A percentile compares a stretch with the other conserved stretches of the same genome.
Evolutionary conservation across 768 basidiomycete species (phyloP).

Genomic region (Phlebiopsis gigantea): DNA sequence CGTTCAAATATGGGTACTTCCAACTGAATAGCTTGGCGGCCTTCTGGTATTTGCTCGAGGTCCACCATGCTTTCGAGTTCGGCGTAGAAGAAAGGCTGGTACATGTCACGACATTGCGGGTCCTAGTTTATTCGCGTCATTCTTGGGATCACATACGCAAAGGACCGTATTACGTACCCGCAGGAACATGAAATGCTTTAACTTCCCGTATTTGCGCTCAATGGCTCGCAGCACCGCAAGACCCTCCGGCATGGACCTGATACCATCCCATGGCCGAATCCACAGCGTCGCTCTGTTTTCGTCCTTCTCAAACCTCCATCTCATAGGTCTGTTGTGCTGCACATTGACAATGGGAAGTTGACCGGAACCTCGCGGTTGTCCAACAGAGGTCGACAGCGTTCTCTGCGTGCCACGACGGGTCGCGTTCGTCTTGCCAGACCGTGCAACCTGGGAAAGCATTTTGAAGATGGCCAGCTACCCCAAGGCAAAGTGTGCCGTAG

Average conservation of each 20-base stretch:
- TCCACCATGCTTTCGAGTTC: not conserved
- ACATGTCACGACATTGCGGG: conserved; percentile 1
- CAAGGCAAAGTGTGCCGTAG: not conserved
- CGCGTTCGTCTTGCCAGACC: not conserved
- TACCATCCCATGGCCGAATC: conserved; percentile 6
- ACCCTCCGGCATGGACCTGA: conserved; percentile 9
- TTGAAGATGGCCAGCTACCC: not conserved
- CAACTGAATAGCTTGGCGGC: not conserved
- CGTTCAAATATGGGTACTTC: not conserved
- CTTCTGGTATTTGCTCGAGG: not conserved
- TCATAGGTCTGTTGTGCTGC: not conserved
- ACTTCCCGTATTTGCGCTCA: conserved; percentile 9
- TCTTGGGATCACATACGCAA: not conserved
- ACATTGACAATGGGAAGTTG: not conserved
- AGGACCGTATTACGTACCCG: conserved; percentile 1
- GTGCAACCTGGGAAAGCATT: not conserved
- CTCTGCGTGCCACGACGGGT: not conserved
- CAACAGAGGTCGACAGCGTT: not conserved
- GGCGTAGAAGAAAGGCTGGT: not conserved
- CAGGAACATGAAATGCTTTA: not conserved
- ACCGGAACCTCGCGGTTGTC: not conserved
- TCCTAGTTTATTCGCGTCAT: not conserved
- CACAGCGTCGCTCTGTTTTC: not conserved
- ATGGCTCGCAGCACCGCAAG: conserved; percentile 8
- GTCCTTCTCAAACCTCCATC: not conserved